Base-by-base conservation (phyloP, 202 grass and related monocot genomes). In the Elaeis oleifera region DNA sequence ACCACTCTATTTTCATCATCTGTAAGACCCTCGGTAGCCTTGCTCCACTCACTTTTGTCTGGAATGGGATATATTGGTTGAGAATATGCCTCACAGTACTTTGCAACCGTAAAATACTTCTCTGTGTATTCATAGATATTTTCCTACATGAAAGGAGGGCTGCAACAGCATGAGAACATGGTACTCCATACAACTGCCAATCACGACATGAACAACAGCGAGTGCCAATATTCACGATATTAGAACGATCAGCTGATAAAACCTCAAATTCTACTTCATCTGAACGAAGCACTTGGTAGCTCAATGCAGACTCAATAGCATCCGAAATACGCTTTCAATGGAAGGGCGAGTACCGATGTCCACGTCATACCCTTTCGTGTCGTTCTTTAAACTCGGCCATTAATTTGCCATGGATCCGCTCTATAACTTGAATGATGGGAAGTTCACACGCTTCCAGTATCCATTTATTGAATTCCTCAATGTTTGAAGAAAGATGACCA, bases 341-440 rank as follows among this genome's bases (percentile, higher is more conserved):
- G 29, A 73, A 23, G 59, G 4, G 60, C 70, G 23, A 73, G 59
- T 3, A 63, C 54, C 3, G 59, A 39, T 7, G 51, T 25, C 70
- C 70, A 73, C 4, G 52, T 15, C 50, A 25, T 18, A 31, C 58
- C 39, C 6, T 25, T 44, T 73, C 70, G 5, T 29, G 59, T 19
- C 70, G 25, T 25, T 73, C 70, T 18, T 56, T 63, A 21, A 73
- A 56, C 59, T 59, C 60, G 27, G 70, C 50, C 70, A 73, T 73
- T 25, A 73, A 23, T 21, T 73, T 60, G 18, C 59, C 8, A 50
- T 59, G 28, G 20, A 73, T 73, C 9, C 28, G 50, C 15, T 73
- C 70, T 51, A 73, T 73, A 24, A 73, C 50, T 59, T 73, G 70
- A 24, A 63, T 62, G 29, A 73, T 73, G 22, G 70, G 70, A 31